Base-by-base conservation (phyloP, 257 asterid genomes). In the Lycium ferocissimum region DNA sequence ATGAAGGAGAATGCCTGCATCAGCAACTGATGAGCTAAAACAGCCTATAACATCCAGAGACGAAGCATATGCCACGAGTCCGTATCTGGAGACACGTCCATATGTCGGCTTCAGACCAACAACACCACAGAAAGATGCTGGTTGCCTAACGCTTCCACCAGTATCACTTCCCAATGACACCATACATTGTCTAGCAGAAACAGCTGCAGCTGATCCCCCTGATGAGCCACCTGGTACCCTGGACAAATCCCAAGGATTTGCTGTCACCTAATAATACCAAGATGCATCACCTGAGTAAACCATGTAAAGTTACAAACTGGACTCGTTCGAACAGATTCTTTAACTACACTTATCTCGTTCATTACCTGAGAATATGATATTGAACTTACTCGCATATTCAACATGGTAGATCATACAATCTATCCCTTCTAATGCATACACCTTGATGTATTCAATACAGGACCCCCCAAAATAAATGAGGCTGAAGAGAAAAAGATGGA, bases 171-270 rank as follows among this genome's bases (percentile, higher is more conserved):
- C 98, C 86, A 97, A 87, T 47, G 98, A 95, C 40, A 91, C 98
- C 91, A 92, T 92, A 90, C 99, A 97, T 80, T 97, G 99, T 87
- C 96, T 89, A 69, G 98, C 98, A 88, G 98, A 93, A 85, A 95
- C 98, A 85, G 98, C 97, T 11, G 99, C 95, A 69, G 99, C 99
- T 53, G 99, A 97, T 22, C 99, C 98, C 53, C 99, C 98, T 38
- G 98, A 95, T 54, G 99, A 97, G 11, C 98, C 99, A 80, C 99
- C 99, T 67, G 99, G 99, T 70, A 97, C 98, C 89, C 99, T 87
- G 78, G 98, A 90, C 87, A 94, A 80, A 91, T 97, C 99, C 99
- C 99, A 97, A 62, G 98, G 99, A 88, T 97, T 97, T 70, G 96
- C 96, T 45, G 99, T 97, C 91, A 97, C 99, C 99, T 96, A 92